A percentile compares a stretch with the other conserved stretches of the same genome.
Evolutionary conservation across 495 filamentous ascomycete species (phyloP).

Genomic region (Podospora sp.): DNA sequence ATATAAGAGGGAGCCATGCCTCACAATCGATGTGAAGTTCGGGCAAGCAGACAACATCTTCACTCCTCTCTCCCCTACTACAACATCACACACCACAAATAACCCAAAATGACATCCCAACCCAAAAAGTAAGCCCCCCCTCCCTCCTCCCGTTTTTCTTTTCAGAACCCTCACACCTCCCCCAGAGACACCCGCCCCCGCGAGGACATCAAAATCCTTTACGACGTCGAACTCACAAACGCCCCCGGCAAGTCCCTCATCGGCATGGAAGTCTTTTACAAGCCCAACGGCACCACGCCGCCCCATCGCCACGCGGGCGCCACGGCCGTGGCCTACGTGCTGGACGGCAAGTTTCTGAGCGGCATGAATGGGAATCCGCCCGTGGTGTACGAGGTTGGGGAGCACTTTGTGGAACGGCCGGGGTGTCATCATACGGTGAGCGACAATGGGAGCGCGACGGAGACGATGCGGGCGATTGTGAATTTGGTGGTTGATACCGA

Average conservation of each 20-base stretch:
- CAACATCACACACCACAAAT: not conserved
- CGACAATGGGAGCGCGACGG: slow-evolving; percentile 16
- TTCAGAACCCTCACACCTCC: not conserved
- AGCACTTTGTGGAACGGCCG: slow-evolving; percentile 19
- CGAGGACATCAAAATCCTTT: slow-evolving; percentile 21
- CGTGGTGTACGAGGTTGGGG: slow-evolving; percentile 6
- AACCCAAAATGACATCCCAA: not conserved
- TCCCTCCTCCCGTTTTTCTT: not conserved
- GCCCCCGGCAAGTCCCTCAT: slow-evolving; percentile 23
- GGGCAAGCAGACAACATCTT: not conserved
- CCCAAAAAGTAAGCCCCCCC: not conserved
- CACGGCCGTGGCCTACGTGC: slow-evolving; percentile 18
- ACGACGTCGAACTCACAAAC: slow-evolving; percentile 24
- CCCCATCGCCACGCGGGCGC: slow-evolving; percentile 21
- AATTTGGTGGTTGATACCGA: slow-evolving; percentile 18
- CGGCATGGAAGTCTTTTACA: slow-evolving; percentile 16
- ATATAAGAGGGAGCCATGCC: too few relatives aligned
- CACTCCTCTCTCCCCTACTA: not conserved
- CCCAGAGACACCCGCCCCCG: slow-evolving; percentile 8
- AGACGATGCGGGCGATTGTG: slow-evolving; percentile 22
- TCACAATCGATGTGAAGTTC: too few relatives aligned
- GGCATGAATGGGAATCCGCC: slow-evolving; percentile 24
- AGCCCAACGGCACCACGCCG: slow-evolving; percentile 13
- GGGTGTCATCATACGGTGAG: slow-evolving; percentile 23
- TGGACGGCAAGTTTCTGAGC: slow-evolving; percentile 23